Conservation (phyloP, 495 filamentous ascomycete genomes). For the Chaetomium cochliodes region DNA sequence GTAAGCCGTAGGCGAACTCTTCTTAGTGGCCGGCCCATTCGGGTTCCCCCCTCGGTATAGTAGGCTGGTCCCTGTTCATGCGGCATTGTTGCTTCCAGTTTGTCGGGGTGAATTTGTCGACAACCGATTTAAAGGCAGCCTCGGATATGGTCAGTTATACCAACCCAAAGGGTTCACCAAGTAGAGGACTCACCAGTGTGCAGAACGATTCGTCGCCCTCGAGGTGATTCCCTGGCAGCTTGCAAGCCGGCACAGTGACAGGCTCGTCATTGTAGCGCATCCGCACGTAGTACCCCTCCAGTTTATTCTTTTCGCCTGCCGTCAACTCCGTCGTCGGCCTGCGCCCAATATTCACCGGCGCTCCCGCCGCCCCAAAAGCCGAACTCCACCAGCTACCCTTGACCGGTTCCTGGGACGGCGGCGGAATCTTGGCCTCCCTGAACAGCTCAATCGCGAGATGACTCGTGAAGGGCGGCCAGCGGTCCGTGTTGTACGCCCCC, state of each 20-base stretch:
- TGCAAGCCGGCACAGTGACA: slow-evolving; percentile 79
- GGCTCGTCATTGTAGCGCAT: slow-evolving; percentile 86
- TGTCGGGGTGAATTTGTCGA: slow-evolving; percentile 82
- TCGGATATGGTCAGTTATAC: slow-evolving; percentile 32
- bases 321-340: slow-evolving; percentile 51
- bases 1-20: background rate
- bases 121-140: slow-evolving; percentile 87
- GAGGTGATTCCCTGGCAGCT: slow-evolving; percentile 72
- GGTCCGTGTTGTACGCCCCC: slow-evolving; percentile 68
- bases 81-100: slow-evolving; percentile 77
- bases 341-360: slow-evolving; percentile 49
- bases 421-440: slow-evolving; percentile 41
- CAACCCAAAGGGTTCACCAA: background rate
- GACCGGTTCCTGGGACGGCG: slow-evolving; percentile 14
- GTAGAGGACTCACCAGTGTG: slow-evolving; percentile 62
- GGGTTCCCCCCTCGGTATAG: slow-evolving; percentile 49
- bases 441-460: slow-evolving; percentile 92
- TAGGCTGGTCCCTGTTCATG: slow-evolving; percentile 58
- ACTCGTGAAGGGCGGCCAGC: slow-evolving; percentile 90
- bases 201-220: slow-evolving; percentile 89
- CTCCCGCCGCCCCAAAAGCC: slow-evolving; percentile 39
- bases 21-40: slow-evolving; percentile 56
- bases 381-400: slow-evolving; percentile 48
- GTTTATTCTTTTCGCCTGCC: slow-evolving; percentile 49
- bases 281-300: slow-evolving; percentile 84